Evolutionary conservation across 2,329 filamentous ascomycete species (phyloP).

Genomic region (Sporothrix inflata): DNA sequence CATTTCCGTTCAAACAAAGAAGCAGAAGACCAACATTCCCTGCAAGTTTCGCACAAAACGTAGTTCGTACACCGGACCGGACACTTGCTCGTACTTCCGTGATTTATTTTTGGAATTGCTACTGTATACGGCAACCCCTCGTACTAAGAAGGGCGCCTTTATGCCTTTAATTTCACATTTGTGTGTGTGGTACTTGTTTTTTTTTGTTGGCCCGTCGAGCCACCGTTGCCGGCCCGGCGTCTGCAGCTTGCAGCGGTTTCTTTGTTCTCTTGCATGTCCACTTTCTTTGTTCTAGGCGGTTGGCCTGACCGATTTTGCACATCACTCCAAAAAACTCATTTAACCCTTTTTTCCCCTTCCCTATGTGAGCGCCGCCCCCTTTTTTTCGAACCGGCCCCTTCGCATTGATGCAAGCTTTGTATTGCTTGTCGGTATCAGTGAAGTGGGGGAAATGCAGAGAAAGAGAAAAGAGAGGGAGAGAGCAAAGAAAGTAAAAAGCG

Average conservation of each 20-base stretch:
- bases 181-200: conserved; percentile 1
- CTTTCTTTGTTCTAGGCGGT: conserved; percentile 9
- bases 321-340: not conserved
- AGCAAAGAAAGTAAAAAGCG: not conserved
- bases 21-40: not conserved
- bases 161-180: not conserved
- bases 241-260: conserved; percentile 8
- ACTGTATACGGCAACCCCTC: not conserved
- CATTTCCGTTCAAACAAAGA: conserved; percentile 22
- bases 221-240: conserved; percentile 14
- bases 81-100: not conserved
- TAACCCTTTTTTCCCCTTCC: not conserved
- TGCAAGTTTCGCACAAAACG: not conserved
- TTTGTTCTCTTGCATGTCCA: conserved; percentile 22
- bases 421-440: not conserved
- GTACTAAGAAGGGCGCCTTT: not conserved
- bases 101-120: not conserved
- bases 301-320: conserved; percentile 3
- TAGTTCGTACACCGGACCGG: not conserved
- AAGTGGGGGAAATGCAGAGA: not conserved
- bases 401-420: not conserved
- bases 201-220: not conserved
- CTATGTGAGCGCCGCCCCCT: not conserved
- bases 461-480: not conserved
- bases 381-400: not conserved